A percentile compares a stretch with the other conserved stretches of the same genome.
Evolutionary conservation across 192 early-diverging fungal genomes (phyloP).

Genomic region (Thamnidium elegans): DNA sequence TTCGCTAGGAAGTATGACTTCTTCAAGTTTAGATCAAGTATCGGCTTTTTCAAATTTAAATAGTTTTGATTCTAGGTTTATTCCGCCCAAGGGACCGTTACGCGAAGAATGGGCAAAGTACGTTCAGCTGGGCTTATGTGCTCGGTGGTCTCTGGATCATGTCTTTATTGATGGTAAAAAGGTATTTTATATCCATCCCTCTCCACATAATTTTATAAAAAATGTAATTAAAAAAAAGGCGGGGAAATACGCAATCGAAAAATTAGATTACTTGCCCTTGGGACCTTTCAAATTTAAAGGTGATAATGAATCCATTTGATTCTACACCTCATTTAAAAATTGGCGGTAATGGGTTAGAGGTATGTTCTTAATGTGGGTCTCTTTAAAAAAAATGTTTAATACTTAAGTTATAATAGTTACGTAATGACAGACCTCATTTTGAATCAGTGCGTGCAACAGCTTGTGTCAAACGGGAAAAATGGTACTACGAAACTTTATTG

Average conservation of each 20-base stretch:
- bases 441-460: slow-evolving; percentile 64
- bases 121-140: slow-evolving; percentile 46
- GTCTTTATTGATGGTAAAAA: slow-evolving; percentile 38
- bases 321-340: slow-evolving; percentile 55
- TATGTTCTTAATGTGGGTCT: too few relatives aligned
- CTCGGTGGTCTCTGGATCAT: slow-evolving; percentile 50
- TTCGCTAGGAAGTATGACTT: not conserved
- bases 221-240: not conserved
- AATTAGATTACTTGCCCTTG: not conserved
- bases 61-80: slow-evolving; percentile 16
- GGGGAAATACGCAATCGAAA: too few relatives aligned
- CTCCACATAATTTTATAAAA: not conserved
- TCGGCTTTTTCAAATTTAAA: not conserved
- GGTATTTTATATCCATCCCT: slow-evolving; percentile 2
- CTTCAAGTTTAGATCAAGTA: not conserved
- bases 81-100: slow-evolving; percentile 18
- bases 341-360: slow-evolving; percentile 47
- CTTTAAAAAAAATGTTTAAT: too few relatives aligned
- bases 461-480: slow-evolving; percentile 59
- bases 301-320: slow-evolving; percentile 54
- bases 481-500: slow-evolving; percentile 70
- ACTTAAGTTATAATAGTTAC: slow-evolving; percentile 38
- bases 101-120: slow-evolving; percentile 27
- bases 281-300: slow-evolving; percentile 38
- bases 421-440: slow-evolving; percentile 78